These are phyloP conservation scores for Neurospora discreta DNA, from an alignment of 495 filamentous ascomycete species.

Conservation along the genomic window DNA sequence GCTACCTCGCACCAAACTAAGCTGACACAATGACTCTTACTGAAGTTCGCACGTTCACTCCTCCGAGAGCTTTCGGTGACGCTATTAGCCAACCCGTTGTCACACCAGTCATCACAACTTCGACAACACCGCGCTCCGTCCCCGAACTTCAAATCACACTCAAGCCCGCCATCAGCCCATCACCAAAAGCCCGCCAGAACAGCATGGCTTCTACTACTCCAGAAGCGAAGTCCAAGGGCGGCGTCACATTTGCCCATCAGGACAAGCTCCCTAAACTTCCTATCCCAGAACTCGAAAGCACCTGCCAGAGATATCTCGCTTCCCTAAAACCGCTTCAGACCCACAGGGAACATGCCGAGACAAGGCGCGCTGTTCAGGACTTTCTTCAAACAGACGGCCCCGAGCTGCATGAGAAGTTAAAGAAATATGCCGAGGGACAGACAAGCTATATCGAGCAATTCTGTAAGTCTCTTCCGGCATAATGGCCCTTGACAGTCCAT, in stretches of 20 bases:
- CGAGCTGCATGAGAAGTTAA: conserved; percentile 75
- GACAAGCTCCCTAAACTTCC: conserved; percentile 85
- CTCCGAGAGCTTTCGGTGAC: conserved; percentile 61
- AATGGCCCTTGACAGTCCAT: conserved; percentile 1
- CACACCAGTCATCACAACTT: conserved; percentile 8
- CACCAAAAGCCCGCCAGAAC: conserved; percentile 18
- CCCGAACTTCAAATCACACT: conserved; percentile 18
- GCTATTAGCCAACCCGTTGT: conserved; percentile 37
- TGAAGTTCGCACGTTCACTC: conserved; percentile 50
- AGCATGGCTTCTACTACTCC: conserved; percentile 22
- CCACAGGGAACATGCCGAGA: conserved; percentile 72
- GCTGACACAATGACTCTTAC: conserved; percentile 33
- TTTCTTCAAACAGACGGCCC: conserved; percentile 80
- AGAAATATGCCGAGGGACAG: conserved; percentile 85
- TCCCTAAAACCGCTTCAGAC: conserved; percentile 76
- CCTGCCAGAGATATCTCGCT: conserved; percentile 68
- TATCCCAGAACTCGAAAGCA: conserved; percentile 81
- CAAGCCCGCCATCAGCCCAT: conserved; percentile 17
- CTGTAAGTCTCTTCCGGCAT: conserved; percentile 49
- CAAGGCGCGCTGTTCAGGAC: conserved; percentile 66
- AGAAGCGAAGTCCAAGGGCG: conserved; percentile 38
- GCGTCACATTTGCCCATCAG: conserved; percentile 81
- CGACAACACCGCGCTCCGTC: conserved; percentile 15
- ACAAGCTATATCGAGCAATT: conserved; percentile 99
- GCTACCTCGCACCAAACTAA: conserved; percentile 12